Percentiles rank a stretch among this genome's conserved stretches.
phyloP scores from a whole-genome alignment of 345 rosid species.

The Euphorbia peplus region DNA sequence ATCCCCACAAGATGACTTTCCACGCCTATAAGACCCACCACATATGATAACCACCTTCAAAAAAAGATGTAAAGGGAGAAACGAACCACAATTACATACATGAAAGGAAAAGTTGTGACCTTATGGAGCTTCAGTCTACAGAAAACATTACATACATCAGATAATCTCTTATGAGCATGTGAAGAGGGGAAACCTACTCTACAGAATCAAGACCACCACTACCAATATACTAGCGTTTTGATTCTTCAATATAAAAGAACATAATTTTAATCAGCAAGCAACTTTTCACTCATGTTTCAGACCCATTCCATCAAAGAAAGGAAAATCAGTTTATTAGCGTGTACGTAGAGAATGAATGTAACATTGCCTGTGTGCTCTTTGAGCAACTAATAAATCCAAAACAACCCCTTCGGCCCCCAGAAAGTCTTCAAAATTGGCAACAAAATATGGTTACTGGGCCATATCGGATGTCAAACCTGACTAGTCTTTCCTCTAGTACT shows the following conservation, averaged over 20 bases:
- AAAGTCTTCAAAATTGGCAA: neutral
- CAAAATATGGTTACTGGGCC: neutral
- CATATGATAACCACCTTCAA: conserved; percentile 71
- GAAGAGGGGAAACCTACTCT: neutral
- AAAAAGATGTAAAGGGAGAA: conserved; percentile 14
- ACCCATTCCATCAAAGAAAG: neutral
- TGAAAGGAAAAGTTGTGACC: conserved; percentile 11
- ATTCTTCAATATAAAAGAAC: neutral
- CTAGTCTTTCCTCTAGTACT: neutral
- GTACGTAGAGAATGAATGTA: too few relatives aligned
- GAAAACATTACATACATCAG: neutral
- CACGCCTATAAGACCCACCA: conserved; percentile 97
- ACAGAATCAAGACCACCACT: neutral
- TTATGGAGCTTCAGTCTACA: neutral
- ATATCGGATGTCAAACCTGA: neutral
- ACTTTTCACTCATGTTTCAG: neutral
- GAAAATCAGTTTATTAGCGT: too few relatives aligned
- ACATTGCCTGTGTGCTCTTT: too few relatives aligned
- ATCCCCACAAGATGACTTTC: conserved; percentile 94
- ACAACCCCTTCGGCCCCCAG: neutral
- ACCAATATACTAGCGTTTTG: neutral
- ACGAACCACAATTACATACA: neutral
- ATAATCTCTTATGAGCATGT: neutral
- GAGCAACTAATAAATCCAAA: neutral
- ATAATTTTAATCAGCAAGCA: neutral